Conservation (phyloP, 2,329 filamentous ascomycete genomes). For the Fusarium duplospermum region DNA sequence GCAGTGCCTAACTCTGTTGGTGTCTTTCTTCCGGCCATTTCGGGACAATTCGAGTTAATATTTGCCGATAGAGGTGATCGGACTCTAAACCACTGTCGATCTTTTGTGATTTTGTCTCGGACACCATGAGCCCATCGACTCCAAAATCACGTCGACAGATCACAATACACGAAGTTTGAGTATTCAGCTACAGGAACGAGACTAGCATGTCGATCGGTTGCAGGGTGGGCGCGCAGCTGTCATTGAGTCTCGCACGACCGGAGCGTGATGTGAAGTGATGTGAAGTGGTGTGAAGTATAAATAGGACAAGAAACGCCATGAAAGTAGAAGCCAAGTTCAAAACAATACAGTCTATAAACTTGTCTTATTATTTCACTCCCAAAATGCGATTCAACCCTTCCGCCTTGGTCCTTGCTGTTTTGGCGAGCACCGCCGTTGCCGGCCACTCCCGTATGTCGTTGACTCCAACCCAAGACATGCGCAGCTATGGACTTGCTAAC, state of each 20-base stretch:
- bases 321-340: too few relatives aligned
- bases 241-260: background rate
- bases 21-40: background rate
- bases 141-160: background rate
- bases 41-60: background rate
- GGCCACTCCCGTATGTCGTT: slow-evolving; percentile 2
- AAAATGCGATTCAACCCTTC: slow-evolving; percentile 14
- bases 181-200: background rate
- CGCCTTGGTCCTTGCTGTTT: slow-evolving; percentile 1
- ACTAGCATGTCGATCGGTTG: background rate
- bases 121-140: background rate
- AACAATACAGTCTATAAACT: background rate
- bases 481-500: background rate
- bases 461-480: background rate
- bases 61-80: background rate
- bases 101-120: background rate
- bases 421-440: slow-evolving; percentile 9
- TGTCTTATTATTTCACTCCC: background rate
- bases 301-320: background rate
- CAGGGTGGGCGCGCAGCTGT: too few relatives aligned
- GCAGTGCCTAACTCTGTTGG: background rate
- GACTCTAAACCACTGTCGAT: background rate
- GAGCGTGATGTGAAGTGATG: background rate
- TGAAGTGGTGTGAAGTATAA: background rate
- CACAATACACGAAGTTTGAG: background rate